These are phyloP conservation scores for Amanita molliuscula DNA, from an alignment of 768 basidiomycete species.

Conservation along the genomic window DNA sequence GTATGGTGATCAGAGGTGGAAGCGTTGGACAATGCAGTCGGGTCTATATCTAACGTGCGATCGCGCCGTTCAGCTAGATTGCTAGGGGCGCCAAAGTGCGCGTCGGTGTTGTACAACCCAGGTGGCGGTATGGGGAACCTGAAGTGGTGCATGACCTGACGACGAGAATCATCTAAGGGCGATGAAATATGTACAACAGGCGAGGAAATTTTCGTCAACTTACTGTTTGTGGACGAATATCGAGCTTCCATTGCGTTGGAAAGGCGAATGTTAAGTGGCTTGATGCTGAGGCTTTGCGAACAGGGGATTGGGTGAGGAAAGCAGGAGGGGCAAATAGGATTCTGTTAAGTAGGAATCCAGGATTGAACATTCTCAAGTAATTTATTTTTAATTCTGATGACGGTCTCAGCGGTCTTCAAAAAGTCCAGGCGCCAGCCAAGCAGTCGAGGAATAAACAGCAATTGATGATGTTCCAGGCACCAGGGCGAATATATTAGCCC, in stretches of 20 bases:
- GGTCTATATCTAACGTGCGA: not conserved
- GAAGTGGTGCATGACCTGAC: not conserved
- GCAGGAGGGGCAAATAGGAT: not conserved
- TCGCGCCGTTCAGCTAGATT: not conserved
- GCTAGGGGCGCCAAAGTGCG: not conserved
- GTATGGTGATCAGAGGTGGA: not conserved
- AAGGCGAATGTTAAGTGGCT: not conserved
- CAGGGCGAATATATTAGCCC: conserved; percentile 2
- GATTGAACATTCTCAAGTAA: not conserved
- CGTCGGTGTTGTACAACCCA: not conserved
- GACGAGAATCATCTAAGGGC: not conserved
- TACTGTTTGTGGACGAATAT: not conserved
- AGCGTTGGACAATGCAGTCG: not conserved
- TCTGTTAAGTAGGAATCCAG: not conserved
- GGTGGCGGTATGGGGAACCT: not conserved
- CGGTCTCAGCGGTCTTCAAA: conserved; percentile 4
- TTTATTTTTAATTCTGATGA: not conserved
- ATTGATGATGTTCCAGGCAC: conserved; percentile 5
- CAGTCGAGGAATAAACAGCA: conserved; percentile 4
- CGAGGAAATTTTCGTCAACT: not conserved
- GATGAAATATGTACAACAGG: not conserved
- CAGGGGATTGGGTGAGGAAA: not conserved
- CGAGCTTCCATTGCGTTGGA: not conserved
- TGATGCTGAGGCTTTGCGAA: not conserved
- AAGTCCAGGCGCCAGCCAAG: not conserved